Evolutionary conservation across 345 rosid species (phyloP).

Genomic region (Tarenaya hassleriana): DNA sequence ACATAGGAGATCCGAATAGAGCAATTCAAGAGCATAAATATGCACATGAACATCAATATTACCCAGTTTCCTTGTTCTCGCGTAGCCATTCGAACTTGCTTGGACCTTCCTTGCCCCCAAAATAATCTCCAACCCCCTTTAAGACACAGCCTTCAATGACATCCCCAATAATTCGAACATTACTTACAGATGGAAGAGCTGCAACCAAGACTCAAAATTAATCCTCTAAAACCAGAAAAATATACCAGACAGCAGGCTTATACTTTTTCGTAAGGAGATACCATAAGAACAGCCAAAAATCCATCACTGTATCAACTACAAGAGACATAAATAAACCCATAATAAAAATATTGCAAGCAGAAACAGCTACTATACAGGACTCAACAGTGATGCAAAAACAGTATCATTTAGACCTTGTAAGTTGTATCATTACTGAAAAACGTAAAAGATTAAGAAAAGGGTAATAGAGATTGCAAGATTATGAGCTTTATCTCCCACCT

Average conservation of each 20-base stretch:
- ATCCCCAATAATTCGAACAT: conserved; percentile 75
- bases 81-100: conserved; percentile 94
- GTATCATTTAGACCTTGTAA: too few species aligned
- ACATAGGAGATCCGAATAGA: conserved; percentile 10
- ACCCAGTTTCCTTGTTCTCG: conserved; percentile 74
- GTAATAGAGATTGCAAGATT: conserved; percentile 12
- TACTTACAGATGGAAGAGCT: conserved; percentile 86
- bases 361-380: conserved; percentile 10
- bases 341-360: conserved; percentile 7
- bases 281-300: not conserved
- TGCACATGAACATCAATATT: conserved; percentile 19
- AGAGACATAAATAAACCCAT: conserved; percentile 2
- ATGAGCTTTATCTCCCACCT: conserved; percentile 35
- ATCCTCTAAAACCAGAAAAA: not conserved
- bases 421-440: too few species aligned
- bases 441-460: conserved; percentile 15
- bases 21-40: not conserved
- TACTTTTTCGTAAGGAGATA: not conserved
- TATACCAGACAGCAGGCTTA: not conserved
- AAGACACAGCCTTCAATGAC: conserved; percentile 65
- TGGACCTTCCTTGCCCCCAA: conserved; percentile 98
- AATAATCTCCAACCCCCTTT: conserved; percentile 83
- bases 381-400: conserved; percentile 4
- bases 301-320: not conserved
- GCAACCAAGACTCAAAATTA: conserved; percentile 33